Evolutionary conservation across 441 rosid genomes (phyloP), one percentile per base, ranked within the genome.

Genomic region (Euphorbia schlechtendalii): DNA sequence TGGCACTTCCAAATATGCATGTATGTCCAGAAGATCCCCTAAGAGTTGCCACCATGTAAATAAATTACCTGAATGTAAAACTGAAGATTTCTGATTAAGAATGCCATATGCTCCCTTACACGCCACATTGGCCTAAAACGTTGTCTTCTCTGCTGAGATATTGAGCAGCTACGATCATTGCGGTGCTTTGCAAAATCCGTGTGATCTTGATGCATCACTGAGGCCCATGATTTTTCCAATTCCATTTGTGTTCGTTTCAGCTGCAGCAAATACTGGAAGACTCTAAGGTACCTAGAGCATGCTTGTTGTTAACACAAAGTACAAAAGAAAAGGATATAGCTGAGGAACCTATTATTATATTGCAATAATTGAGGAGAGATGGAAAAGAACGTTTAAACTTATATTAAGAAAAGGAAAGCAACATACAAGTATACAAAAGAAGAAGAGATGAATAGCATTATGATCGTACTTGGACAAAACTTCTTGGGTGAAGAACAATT

Each of bases 221-320:
- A 86, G 28, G 96, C 99, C 99, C 99, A 93, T 72, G 96, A 90
- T 77, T 94, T 94, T 77, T 94, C 99, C 82, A 94, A 77, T 73
- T 94, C 99, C 96, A 94, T 86, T 74, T 90, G 99, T 36, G 99
- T 87, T 72, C 96, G 80, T 73, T 90, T 90, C 54, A 93, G 94
- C 74, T 89, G 83, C 78, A 94, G 75, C 77, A 94, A 80, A 78
- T 94, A 94, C 68, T 86, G 97, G 83, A 94, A 94, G 64, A 94
- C 83, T 77, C 73, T 86, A 60, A 81, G 82, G 73, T 90, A 94
- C 86, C 99, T 94, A 82, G 60, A 75, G 64, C 66, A 73, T 65
- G 63, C 68, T 57, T 64, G 53, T 56, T 45, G 49, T 69, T 59
- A 70, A 56, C 54, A 66, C n/a, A 65, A 22, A 46, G n/a, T 61